These are phyloP conservation scores for Russula compacta DNA, from an alignment of 768 basidiomycete genomes.

Conservation along the genomic window DNA sequence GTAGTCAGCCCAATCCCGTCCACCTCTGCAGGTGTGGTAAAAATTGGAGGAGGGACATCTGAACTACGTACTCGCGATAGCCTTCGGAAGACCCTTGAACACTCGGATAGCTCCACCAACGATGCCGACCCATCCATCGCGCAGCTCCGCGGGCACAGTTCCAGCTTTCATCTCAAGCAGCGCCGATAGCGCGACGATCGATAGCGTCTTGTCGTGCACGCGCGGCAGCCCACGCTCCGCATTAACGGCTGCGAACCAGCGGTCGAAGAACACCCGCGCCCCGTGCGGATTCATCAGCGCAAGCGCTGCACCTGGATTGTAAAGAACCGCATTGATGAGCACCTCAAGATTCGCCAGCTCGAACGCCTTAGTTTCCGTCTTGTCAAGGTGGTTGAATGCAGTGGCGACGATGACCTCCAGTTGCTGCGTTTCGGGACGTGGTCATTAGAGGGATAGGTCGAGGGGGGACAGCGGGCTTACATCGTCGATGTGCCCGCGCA, in stretches of 20 bases:
- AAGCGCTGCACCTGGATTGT: slow-evolving; percentile 72
- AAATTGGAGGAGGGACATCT: background rate
- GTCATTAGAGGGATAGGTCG: background rate
- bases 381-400: slow-evolving; percentile 49
- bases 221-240: slow-evolving; percentile 52
- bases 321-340: slow-evolving; percentile 72
- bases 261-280: slow-evolving; percentile 70
- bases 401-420: slow-evolving; percentile 58
- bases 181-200: slow-evolving; percentile 65
- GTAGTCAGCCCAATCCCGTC: background rate
- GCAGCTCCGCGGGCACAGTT: slow-evolving; percentile 47
- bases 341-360: slow-evolving; percentile 76
- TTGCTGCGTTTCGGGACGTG: slow-evolving; percentile 32
- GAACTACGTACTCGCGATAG: slow-evolving; percentile 51
- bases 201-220: slow-evolving; percentile 86
- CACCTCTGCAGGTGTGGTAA: background rate
- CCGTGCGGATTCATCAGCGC: slow-evolving; percentile 68
- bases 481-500: slow-evolving; percentile 70
- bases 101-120: slow-evolving; percentile 61
- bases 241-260: slow-evolving; percentile 74
- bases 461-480: slow-evolving; percentile 33
- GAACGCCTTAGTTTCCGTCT: slow-evolving; percentile 52
- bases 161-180: slow-evolving; percentile 61
- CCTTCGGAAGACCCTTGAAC: slow-evolving; percentile 71
- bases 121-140: slow-evolving; percentile 68